A percentile compares a stretch with the other conserved stretches of the same genome.
phyloP scores from a whole-genome alignment of 805 yeast genomes.

The Cyberlindnera nakhonratchasimensis region DNA sequence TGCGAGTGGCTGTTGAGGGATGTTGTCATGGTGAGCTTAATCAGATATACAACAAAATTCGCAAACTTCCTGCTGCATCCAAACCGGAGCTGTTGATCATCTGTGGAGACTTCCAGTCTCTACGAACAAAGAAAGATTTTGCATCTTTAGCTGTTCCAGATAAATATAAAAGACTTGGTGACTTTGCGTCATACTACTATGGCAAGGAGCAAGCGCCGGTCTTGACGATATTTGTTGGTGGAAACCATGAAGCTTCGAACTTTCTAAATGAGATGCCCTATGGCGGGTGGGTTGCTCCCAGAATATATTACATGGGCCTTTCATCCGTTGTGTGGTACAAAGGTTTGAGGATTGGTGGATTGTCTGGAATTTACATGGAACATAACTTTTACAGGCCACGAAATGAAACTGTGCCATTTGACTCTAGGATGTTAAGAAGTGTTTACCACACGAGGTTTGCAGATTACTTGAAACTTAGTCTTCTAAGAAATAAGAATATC shows the following conservation, averaged over 20 bases:
- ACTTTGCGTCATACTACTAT: conserved; percentile 68
- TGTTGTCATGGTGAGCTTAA: conserved; percentile 85
- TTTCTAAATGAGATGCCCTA: conserved; percentile 65
- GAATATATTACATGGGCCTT: conserved; percentile 80
- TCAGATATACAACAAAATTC: conserved; percentile 45
- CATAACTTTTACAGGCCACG: conserved; percentile 43
- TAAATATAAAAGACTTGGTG: conserved; percentile 74
- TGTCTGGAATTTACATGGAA: conserved; percentile 77
- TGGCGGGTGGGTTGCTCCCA: conserved; percentile 94
- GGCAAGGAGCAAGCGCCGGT: conserved; percentile 66
- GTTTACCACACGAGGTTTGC: conserved; percentile 64
- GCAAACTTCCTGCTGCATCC: conserved; percentile 15
- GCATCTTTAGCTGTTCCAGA: conserved; percentile 71
- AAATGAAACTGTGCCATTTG: conserved; percentile 47
- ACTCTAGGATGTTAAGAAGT: conserved; percentile 45
- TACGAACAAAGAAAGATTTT: conserved; percentile 62
- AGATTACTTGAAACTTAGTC: conserved; percentile 54
- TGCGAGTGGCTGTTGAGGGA: conserved; percentile 72
- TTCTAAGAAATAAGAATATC: conserved; percentile 33
- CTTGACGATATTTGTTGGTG: conserved; percentile 82
- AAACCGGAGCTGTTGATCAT: conserved; percentile 62
- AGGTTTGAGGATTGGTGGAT: conserved; percentile 75
- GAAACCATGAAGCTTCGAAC: conserved; percentile 90
- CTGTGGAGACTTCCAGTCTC: conserved; percentile 90
- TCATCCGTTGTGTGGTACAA: conserved; percentile 69